Evolutionary conservation across 768 basidiomycete genomes (phyloP).

Genomic region (Amanita brunnescens): DNA sequence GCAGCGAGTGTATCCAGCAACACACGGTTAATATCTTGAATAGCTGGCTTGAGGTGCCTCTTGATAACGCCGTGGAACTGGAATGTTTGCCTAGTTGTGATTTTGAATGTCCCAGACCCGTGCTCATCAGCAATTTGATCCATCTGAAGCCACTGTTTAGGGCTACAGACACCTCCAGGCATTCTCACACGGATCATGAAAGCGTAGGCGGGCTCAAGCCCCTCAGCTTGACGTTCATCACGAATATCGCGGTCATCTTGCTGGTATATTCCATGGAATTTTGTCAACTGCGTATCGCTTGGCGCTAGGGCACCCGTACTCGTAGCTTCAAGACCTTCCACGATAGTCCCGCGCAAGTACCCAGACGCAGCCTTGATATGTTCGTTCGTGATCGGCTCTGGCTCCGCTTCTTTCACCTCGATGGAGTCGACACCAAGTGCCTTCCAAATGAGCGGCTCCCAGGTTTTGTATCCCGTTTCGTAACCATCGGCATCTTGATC

Average conservation of each 20-base stretch:
- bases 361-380: conserved; percentile 97
- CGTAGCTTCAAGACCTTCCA: conserved; percentile 61
- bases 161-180: conserved; percentile 90
- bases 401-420: conserved; percentile 86
- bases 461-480: conserved; percentile 93
- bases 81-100: conserved; percentile 97
- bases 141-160: conserved; percentile 91
- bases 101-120: conserved; percentile 90
- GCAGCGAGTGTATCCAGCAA: conserved; percentile 94
- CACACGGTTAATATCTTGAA: conserved; percentile 89
- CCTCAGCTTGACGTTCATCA: conserved; percentile 88
- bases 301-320: conserved; percentile 72
- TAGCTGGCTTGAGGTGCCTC: conserved; percentile 89
- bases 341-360: conserved; percentile 92
- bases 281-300: conserved; percentile 90
- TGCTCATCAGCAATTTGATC: conserved; percentile 95
- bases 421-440: conserved; percentile 84
- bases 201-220: conserved; percentile 89
- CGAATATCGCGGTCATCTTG: conserved; percentile 99
- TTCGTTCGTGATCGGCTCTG: conserved; percentile 97
- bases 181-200: conserved; percentile 99
- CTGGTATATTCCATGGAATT: conserved; percentile 96
- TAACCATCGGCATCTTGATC: conserved; percentile 97
- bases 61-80: conserved; percentile 99
- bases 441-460: conserved; percentile 93